Evolutionary conservation across 148 eudicot species (phyloP).

Genomic region (Rhododendron kiyosumense): DNA sequence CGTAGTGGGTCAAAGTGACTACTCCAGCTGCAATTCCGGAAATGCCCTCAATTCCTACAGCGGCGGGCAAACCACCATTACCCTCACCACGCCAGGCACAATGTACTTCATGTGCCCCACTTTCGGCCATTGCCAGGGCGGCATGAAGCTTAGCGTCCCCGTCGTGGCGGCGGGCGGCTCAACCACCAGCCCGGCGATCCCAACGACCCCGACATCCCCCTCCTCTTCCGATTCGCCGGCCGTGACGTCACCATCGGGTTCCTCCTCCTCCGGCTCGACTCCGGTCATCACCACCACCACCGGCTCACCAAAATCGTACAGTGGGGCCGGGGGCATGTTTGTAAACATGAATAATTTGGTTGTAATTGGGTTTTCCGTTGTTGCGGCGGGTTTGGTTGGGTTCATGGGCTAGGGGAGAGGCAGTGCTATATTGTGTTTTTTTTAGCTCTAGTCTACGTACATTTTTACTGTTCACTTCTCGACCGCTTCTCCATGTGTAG

Average conservation of each 20-base stretch:
- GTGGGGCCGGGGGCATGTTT: conserved; percentile 12
- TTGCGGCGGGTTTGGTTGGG: conserved; percentile 19
- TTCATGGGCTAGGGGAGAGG: conserved; percentile 52
- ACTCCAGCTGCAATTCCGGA: conserved; percentile 24
- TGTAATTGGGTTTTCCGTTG: conserved; percentile 16
- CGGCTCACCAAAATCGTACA: not conserved
- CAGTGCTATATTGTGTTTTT: conserved; percentile 30
- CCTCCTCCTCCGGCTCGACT: not conserved
- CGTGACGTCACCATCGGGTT: not conserved
- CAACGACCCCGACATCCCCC: not conserved
- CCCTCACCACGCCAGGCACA: conserved; percentile 22
- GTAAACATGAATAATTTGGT: conserved; percentile 7
- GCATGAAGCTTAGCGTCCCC: conserved; percentile 36
- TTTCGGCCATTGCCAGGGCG: conserved; percentile 27
- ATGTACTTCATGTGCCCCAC: conserved; percentile 43
- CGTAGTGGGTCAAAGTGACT: conserved; percentile 25
- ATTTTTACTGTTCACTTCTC: too few species aligned
- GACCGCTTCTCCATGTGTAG: too few species aligned
- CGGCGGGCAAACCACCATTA: conserved; percentile 24
- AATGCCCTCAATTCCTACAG: conserved; percentile 19
- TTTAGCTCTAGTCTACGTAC: too few species aligned
- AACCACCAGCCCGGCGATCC: not conserved
- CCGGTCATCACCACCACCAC: conserved; percentile 2
- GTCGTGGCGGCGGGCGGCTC: conserved; percentile 14
- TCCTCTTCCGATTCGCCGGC: not conserved